A percentile compares a stretch with the other conserved stretches of the same genome.
These are phyloP conservation scores for Candida mesenterica DNA, from an alignment of 1,139 yeast species.

Conservation along the genomic window DNA sequence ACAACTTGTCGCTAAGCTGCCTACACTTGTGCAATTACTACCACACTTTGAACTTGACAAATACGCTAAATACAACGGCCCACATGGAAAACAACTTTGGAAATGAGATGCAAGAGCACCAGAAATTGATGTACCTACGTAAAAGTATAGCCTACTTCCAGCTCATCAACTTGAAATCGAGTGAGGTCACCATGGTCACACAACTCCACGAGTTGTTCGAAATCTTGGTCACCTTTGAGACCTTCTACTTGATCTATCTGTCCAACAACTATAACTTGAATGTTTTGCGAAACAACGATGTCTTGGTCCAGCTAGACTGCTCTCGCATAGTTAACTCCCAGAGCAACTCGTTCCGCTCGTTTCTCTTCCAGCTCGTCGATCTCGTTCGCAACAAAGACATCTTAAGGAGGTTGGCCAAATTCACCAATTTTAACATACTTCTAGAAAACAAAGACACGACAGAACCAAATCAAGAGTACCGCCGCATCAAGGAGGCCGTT, in stretches of 20 bases:
- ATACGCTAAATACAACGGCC: conserved; percentile 18
- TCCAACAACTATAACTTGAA: conserved; percentile 25
- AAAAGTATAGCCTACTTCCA: conserved; percentile 39
- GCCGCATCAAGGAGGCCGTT: conserved; percentile 1
- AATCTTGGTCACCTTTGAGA: conserved; percentile 32
- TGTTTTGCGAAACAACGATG: conserved; percentile 21
- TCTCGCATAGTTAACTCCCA: not conserved
- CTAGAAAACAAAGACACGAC: conserved; percentile 3
- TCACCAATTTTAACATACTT: conserved; percentile 15
- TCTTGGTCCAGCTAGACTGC: conserved; percentile 14
- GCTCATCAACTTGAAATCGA: conserved; percentile 28
- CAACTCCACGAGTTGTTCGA: conserved; percentile 39
- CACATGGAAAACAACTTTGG: conserved; percentile 17
- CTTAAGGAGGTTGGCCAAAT: conserved; percentile 12
- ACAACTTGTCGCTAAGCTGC: conserved; percentile 33
- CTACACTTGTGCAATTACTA: conserved; percentile 38
- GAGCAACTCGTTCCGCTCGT: conserved; percentile 8
- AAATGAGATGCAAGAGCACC: conserved; percentile 28
- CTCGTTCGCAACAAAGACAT: conserved; percentile 13
- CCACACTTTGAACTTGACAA: conserved; percentile 28
- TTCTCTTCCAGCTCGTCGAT: conserved; percentile 14
- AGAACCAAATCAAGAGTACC: not conserved
- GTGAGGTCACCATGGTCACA: conserved; percentile 18
- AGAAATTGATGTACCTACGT: conserved; percentile 32
- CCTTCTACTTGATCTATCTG: conserved; percentile 31